Evolutionary conservation across 1,284 basidiomycete species (phyloP), one percentile per base, ranked within the genome.

Genomic region (Fomitopsis pinicola): DNA sequence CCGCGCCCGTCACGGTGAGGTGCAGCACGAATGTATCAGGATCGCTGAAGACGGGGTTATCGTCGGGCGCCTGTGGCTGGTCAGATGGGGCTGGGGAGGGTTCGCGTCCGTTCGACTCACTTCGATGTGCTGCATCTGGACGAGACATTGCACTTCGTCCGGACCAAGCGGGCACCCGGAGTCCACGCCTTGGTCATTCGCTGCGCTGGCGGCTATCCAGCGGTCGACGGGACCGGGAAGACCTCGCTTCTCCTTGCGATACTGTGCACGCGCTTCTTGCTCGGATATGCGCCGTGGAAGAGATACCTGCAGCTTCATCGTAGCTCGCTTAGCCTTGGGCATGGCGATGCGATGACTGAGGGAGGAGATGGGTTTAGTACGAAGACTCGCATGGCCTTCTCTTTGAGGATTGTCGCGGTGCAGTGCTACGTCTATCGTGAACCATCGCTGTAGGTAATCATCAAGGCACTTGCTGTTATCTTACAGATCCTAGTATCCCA

Each of bases 21-120:
- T 65, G 62, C 30, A 69, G 58, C 38, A 66, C 50, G 63, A 57
- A 67, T 42, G 60, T 67, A 50, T 66, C 65, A 42, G 55, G 58
- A 57, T 68, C 65, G 40, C 35, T 19, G 60, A 65, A 69, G 53
- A 59, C 45, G 42, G 50, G 52, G 38, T 59, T 61, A n/a, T 56
- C 46, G 38, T 66, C 62, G 19, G 62, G 63, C 40, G 61, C 50
- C 67, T 69, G 55, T 26, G 42, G 53, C 17, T 33, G 22, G 26
- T 42, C n/a, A 46, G 54, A 53, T 53, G 35, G 30, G 40, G 55
- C 36, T 17, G 36, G 15, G 5, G 38, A 14, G 7, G 22, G 40
- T 42, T 44, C 42, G 40, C 38, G 59, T 63, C 45, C 14, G 28
- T 42, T 56, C 42, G 40, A 60, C 62, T 63, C 45, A 69, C 67